Conservation (phyloP, 2,329 filamentous ascomycete species). For the Trichothecium sympodiale region DNA sequence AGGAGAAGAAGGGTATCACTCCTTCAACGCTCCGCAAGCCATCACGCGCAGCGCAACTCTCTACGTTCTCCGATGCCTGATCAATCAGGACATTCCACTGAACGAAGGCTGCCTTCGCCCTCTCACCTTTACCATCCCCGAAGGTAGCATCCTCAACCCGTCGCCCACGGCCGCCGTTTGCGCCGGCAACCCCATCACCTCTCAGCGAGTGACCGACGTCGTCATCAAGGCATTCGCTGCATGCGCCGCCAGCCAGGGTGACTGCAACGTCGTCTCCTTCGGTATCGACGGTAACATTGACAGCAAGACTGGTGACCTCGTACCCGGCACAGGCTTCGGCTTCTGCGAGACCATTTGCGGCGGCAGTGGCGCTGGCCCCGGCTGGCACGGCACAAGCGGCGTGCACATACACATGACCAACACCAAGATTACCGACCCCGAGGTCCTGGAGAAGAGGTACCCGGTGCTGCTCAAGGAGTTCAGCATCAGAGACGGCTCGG, state of each 20-base stretch:
- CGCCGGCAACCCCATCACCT: constrained; percentile 20
- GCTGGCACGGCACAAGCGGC: constrained; percentile 62
- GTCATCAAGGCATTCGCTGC: constrained; percentile 66
- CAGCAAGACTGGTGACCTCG: constrained; percentile 11
- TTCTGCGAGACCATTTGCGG: constrained; percentile 78
- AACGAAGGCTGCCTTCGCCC: constrained; percentile 38
- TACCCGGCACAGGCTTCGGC: constrained; percentile 47
- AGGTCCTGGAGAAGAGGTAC: constrained; percentile 63
- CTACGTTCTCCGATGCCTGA: constrained; percentile 21
- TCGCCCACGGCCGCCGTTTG: constrained; percentile 36
- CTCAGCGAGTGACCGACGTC: constrained; percentile 43
- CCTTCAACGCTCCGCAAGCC: constrained; percentile 13
- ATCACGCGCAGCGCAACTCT: constrained; percentile 10
- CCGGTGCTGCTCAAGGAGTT: constrained; percentile 50
- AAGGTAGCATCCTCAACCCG: constrained; percentile 61
- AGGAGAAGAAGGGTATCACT: constrained; percentile 13
- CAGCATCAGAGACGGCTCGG: constrained; percentile 46
- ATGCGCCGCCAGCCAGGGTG: constrained; percentile 66
- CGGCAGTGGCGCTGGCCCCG: constrained; percentile 58
- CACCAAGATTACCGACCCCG: constrained; percentile 66
- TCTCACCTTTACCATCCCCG: constrained; percentile 48
- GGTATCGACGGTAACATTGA: constrained; percentile 44
- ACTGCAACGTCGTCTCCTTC: constrained; percentile 72
- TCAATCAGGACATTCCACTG: constrained; percentile 20
- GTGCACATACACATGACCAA: constrained; percentile 78